Evolutionary conservation across 192 early-diverging fungal genomes (phyloP).

Genomic region (Phlyctochytrium bullatum): DNA sequence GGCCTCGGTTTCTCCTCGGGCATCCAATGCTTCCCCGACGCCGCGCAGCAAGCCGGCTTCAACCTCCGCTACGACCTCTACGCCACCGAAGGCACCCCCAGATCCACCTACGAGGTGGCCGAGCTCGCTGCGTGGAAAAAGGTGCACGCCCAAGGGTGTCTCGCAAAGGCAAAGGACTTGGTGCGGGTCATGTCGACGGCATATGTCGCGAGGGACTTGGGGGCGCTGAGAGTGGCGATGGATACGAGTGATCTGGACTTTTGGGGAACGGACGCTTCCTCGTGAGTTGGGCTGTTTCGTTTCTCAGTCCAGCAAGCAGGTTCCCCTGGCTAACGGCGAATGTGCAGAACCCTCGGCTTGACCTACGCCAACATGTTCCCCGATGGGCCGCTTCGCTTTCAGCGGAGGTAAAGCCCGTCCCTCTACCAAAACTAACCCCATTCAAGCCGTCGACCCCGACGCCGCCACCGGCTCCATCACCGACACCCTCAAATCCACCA

Average conservation of each 20-base stretch:
- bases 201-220: conserved; percentile 42
- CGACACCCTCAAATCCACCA: neutral
- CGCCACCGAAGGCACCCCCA: too few relatives aligned
- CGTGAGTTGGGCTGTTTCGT: too few relatives aligned
- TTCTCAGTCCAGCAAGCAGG: too few relatives aligned
- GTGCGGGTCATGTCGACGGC: conserved; percentile 40
- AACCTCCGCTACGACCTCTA: too few relatives aligned
- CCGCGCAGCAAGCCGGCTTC: too few relatives aligned
- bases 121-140: too few relatives aligned
- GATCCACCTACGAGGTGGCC: too few relatives aligned
- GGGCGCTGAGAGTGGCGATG: conserved; percentile 35
- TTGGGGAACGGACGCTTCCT: conserved; percentile 42
- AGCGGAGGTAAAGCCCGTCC: too few relatives aligned
- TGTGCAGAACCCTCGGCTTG: conserved; percentile 27
- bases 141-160: too few relatives aligned
- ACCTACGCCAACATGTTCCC: conserved; percentile 51
- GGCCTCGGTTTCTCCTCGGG: too few relatives aligned
- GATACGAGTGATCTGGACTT: conserved; percentile 34
- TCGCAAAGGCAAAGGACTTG: conserved; percentile 17
- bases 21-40: too few relatives aligned
- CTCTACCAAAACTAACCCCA: conserved; percentile 22
- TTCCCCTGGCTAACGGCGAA: too few relatives aligned
- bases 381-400: conserved; percentile 34
- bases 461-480: neutral
- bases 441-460: neutral